Conservation (phyloP, 2,329 filamentous ascomycete species). For the Calonectria hawksworthii region DNA sequence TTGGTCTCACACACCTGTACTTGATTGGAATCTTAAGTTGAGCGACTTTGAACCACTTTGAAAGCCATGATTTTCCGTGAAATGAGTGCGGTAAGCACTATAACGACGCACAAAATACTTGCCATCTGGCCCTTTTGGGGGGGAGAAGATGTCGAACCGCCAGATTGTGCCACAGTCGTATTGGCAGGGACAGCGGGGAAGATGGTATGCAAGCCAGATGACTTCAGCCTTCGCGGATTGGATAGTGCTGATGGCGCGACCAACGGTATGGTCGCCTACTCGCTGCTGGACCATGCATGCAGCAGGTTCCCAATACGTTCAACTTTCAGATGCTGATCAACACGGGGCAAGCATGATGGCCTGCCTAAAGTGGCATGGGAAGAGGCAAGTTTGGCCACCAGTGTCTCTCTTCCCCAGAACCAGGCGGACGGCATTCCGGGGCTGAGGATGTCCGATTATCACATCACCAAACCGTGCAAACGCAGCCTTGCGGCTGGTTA, state of each 20-base stretch:
- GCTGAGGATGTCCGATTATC: constrained; percentile 5
- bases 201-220: not conserved
- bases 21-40: not conserved
- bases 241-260: constrained; percentile 10
- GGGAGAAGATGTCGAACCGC: not conserved
- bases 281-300: constrained; percentile 12
- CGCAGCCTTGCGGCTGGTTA: not conserved
- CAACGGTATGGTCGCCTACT: not conserved
- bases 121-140: not conserved
- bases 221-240: not conserved
- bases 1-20: not conserved
- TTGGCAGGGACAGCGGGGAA: not conserved
- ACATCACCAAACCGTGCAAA: not conserved
- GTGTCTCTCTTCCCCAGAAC: constrained; percentile 15
- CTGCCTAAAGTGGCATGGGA: constrained; percentile 17
- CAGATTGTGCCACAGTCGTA: constrained; percentile 6
- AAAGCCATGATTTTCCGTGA: not conserved
- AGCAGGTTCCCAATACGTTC: constrained; percentile 15
- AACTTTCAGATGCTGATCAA: constrained; percentile 22
- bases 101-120: not conserved
- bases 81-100: not conserved
- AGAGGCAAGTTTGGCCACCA: constrained; percentile 11
- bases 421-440: constrained; percentile 17
- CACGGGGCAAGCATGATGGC: constrained; percentile 8
- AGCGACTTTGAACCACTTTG: not conserved